phyloP scores from a whole-genome alignment of 2,329 filamentous ascomycete species.

The Microdochium nivale region DNA sequence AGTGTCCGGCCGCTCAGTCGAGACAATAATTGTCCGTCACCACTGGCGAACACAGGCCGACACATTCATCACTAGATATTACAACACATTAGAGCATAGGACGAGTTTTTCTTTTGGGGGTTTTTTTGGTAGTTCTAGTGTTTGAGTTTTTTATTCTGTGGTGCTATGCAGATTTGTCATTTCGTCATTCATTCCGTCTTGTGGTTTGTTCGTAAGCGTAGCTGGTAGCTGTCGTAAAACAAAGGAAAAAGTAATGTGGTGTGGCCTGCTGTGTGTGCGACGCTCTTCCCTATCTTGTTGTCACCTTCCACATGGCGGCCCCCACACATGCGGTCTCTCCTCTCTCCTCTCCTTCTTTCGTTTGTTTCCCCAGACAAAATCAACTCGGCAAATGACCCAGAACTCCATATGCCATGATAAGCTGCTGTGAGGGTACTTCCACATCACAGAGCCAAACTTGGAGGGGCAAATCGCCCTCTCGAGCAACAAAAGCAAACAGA shows the following conservation, averaged over 20 bases:
- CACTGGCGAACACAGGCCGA: too few relatives aligned
- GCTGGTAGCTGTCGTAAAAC: slow-evolving; percentile 13
- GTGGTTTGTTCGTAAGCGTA: slow-evolving; percentile 1
- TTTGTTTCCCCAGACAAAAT: too few relatives aligned
- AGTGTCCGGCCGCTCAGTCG: too few relatives aligned
- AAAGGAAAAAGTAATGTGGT: too few relatives aligned
- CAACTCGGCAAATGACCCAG: neutral
- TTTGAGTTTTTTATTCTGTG: neutral
- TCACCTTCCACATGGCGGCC: too few relatives aligned
- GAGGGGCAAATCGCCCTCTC: neutral
- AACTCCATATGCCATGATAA: neutral
- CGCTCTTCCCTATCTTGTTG: neutral
- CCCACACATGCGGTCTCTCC: too few relatives aligned
- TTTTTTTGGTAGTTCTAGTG: neutral
- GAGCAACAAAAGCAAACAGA: neutral
- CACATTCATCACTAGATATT: too few relatives aligned
- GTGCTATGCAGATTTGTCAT: slow-evolving; percentile 11
- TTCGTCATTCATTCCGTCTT: slow-evolving; percentile 22
- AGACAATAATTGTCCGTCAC: too few relatives aligned
- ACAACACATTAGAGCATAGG: too few relatives aligned
- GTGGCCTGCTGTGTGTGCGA: slow-evolving; percentile 8
- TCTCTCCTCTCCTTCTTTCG: too few relatives aligned
- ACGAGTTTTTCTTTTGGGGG: too few relatives aligned
- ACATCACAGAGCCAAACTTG: neutral
- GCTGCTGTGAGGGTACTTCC: neutral